Conservation (phyloP, 2,329 filamentous ascomycete species). For the Fusarium aywerte region DNA sequence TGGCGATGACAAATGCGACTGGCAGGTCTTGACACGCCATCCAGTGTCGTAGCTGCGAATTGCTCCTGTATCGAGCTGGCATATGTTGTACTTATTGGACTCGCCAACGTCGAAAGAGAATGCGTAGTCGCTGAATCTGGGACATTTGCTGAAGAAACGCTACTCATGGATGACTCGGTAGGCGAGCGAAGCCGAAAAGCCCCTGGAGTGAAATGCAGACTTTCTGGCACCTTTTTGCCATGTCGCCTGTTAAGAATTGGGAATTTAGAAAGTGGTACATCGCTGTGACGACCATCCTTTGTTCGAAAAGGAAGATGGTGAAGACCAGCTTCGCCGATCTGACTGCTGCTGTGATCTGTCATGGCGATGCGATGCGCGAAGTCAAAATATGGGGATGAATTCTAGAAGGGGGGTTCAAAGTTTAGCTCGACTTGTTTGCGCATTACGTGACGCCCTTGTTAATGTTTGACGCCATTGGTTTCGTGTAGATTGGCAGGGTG, state of each 20-base stretch:
- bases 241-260: constrained; percentile 18
- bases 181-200: constrained; percentile 50
- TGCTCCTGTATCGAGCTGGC: constrained; percentile 50
- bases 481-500: not conserved
- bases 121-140: constrained; percentile 54
- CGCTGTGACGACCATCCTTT: constrained; percentile 34
- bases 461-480: not conserved
- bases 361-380: constrained; percentile 23
- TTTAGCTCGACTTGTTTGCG: not conserved
- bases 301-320: constrained; percentile 44
- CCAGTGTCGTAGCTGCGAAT: constrained; percentile 44
- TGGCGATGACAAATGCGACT: constrained; percentile 50
- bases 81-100: constrained; percentile 52
- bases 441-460: not conserved
- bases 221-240: constrained; percentile 48
- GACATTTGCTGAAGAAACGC: constrained; percentile 52
- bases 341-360: constrained; percentile 25
- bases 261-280: constrained; percentile 31
- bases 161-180: constrained; percentile 54
- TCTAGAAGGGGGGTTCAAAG: not conserved
- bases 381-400: not conserved
- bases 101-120: constrained; percentile 51
- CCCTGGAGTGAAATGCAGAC: constrained; percentile 45
- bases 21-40: constrained; percentile 39
- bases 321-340: constrained; percentile 39